Evolutionary conservation across 305 asterid genomes (phyloP), one percentile per base, ranked within the genome.

Genomic region (Rubia occidens): DNA sequence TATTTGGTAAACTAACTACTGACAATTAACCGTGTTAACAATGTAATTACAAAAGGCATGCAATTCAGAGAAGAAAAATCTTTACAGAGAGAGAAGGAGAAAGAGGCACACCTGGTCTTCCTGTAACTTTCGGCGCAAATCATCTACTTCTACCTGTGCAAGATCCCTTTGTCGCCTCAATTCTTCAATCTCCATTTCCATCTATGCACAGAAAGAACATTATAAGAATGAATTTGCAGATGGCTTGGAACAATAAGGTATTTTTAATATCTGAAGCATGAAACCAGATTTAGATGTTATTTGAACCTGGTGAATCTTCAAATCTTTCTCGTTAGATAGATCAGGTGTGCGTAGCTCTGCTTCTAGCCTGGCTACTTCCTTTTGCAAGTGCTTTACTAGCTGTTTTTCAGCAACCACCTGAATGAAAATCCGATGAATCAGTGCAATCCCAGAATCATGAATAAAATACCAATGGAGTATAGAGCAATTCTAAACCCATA

Each of bases 161-260:
- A 83, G 85, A 81, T 93, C 98, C 80, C 98, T 82, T 80, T 93
- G 96, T 53, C 87, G 95, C 82, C 88, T 87, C 76, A 93, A 76
- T 82, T 93, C 95, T 79, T 90, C 98, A 78, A 93, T 90, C 85
- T 93, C 98, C 82, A 77, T 83, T 79, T 90, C 97, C 98, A 93
- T 90, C 98, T 93, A 78, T 71, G 32, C 40, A 70, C 40, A 74
- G n/a, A 51, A 78, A 64, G 66, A 17, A 37, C 35, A 51, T 54
- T 67, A 71, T 74, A 75, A 65, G 66, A 72, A 60, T 76, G 60
- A 49, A 17, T 56, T 32, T 15, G 7, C 37, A 11, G 6, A 13
- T 17, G 20, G 0, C 42, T 60, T 8, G 64, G 29, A 39, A 5
- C 13, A 21, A 5, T 15, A 51, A 5, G 21, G 58, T 15, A 3